These are phyloP conservation scores for Coemansia sp. DNA, from an alignment of 192 early-diverging fungal genomes.

Conservation along the genomic window DNA sequence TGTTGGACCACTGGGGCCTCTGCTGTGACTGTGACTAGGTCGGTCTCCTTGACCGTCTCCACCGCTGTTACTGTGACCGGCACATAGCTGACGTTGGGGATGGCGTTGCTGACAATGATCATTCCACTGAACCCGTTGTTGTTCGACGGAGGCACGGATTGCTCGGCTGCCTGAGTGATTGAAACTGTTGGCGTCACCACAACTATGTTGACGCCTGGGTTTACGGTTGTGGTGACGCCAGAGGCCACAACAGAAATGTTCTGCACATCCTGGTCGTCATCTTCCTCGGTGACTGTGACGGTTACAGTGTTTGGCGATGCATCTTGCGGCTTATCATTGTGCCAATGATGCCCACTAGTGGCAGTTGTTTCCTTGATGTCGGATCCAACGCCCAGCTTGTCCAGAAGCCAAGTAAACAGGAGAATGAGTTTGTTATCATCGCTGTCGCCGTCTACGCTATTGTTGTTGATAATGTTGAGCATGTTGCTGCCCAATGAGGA, in stretches of 20 bases:
- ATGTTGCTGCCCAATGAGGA: neutral
- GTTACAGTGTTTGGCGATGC: neutral
- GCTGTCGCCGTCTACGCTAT: neutral
- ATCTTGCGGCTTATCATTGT: no score
- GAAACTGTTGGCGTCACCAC: neutral
- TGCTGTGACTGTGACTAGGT: neutral
- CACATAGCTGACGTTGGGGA: neutral
- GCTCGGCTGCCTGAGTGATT: neutral
- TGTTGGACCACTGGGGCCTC: neutral
- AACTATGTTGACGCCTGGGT: neutral
- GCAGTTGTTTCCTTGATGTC: no score
- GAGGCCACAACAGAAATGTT: neutral
- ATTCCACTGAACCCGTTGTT: neutral
- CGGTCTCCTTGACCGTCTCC: neutral
- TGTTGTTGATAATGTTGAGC: neutral
- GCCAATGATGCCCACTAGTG: no score
- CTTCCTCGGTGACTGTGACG: conserved; percentile 1
- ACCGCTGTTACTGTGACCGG: neutral
- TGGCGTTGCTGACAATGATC: neutral
- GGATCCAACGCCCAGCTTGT: neutral
- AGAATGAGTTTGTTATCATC: neutral
- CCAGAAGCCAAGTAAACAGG: neutral
- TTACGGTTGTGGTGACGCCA: neutral
- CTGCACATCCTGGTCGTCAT: no score
- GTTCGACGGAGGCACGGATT: neutral